Conservation (phyloP, 1,139 yeast species). For the Yamadazyma sp. region DNA sequence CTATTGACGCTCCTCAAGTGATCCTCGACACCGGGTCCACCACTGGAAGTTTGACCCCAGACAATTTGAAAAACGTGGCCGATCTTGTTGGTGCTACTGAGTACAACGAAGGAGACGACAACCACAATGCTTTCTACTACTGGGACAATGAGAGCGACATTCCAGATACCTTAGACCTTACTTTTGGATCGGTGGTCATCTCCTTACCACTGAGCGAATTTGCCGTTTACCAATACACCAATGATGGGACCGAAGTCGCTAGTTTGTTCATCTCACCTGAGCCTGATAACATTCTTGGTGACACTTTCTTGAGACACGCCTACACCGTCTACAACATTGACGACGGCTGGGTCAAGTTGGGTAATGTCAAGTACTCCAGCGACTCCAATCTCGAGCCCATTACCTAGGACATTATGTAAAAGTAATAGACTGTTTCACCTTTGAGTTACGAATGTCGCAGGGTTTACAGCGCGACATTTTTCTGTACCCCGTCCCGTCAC, state of each 20-base stretch:
- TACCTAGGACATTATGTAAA: too few species aligned
- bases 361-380: conserved; percentile 52
- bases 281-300: conserved; percentile 54
- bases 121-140: conserved; percentile 9
- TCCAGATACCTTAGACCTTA: conserved; percentile 22
- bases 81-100: conserved; percentile 16
- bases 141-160: conserved; percentile 8
- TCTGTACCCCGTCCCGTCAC: too few species aligned
- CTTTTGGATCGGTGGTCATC: conserved; percentile 33
- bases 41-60: conserved; percentile 24
- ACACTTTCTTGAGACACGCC: conserved; percentile 68
- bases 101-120: conserved; percentile 1
- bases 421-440: too few species aligned
- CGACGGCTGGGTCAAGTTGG: conserved; percentile 59
- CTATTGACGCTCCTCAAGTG: conserved; percentile 23
- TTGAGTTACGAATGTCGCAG: too few species aligned
- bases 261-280: neutral
- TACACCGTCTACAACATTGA: conserved; percentile 79
- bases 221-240: too few species aligned
- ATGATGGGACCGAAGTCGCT: neutral
- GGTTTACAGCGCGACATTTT: too few species aligned
- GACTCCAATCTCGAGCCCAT: conserved; percentile 28
- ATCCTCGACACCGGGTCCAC: conserved; percentile 30
- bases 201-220: conserved; percentile 22
- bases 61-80: conserved; percentile 14